phyloP scores from a whole-genome alignment of 371 early-diverging fungal species.

The Dichotomocladium elegans region DNA sequence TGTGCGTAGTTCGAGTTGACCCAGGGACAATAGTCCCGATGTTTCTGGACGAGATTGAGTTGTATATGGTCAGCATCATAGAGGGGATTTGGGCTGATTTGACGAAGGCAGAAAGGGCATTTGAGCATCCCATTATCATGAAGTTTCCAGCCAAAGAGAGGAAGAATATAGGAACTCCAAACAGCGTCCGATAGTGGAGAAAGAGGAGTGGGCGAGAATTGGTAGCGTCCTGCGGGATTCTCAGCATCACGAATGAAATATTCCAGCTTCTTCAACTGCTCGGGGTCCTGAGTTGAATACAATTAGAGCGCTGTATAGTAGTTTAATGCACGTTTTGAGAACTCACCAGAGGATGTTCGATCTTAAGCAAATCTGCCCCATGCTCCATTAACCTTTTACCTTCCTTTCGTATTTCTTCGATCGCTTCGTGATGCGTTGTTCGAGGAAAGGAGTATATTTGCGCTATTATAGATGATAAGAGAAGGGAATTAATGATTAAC shows the following conservation, averaged over 20 bases:
- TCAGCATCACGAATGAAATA: conserved; percentile 6
- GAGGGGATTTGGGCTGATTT: background rate
- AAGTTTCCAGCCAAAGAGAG: conserved; percentile 15
- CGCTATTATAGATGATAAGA: no score
- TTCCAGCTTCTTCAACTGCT: conserved; percentile 3
- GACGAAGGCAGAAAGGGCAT: conserved; percentile 11
- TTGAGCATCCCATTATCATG: background rate
- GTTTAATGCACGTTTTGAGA: background rate
- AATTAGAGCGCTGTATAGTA: background rate
- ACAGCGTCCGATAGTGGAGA: background rate
- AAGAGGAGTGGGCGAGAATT: background rate
- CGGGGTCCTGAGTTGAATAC: conserved; percentile 1
- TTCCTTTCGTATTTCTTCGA: background rate
- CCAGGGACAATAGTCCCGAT: conserved; percentile 15
- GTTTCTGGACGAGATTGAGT: conserved; percentile 6
- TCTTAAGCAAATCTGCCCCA: background rate
- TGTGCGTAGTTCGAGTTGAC: conserved; percentile 5
- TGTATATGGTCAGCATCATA: background rate
- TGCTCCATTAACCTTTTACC: background rate
- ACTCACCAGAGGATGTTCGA: conserved; percentile 12
- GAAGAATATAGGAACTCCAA: conserved; percentile 5
- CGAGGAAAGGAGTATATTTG: conserved; percentile 6
- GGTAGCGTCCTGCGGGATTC: background rate
- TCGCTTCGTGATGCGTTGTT: background rate
- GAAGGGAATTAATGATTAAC: no score